Evolutionary conservation across 148 eudicot genomes (phyloP).

Genomic region (Mesembryanthemum crystallinum): DNA sequence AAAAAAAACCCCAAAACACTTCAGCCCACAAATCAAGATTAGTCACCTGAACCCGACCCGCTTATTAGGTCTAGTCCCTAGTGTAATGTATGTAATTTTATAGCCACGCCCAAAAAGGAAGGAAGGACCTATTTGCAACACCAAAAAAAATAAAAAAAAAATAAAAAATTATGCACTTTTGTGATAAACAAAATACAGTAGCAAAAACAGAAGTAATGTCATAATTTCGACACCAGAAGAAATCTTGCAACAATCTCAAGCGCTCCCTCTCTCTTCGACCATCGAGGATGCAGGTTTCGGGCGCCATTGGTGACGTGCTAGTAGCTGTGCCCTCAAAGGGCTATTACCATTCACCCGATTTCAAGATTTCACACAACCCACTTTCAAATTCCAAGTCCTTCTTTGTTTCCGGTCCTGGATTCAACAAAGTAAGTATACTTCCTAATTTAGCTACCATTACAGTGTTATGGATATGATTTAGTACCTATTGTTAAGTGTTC

Average conservation of each 20-base stretch:
- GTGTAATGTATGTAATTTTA: too few relatives aligned
- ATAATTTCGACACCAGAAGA: not conserved
- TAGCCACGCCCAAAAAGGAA: too few relatives aligned
- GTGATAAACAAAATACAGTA: too few relatives aligned
- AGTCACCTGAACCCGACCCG: too few relatives aligned
- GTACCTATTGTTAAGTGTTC: not conserved
- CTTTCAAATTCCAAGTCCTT: slow-evolving; percentile 30
- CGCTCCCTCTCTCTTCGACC: not conserved
- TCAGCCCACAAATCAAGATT: too few relatives aligned
- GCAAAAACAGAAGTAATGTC: too few relatives aligned
- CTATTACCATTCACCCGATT: slow-evolving; percentile 36
- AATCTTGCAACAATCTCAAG: not conserved
- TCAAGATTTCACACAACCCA: slow-evolving; percentile 25
- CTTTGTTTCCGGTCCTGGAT: slow-evolving; percentile 12
- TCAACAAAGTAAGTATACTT: slow-evolving; percentile 31
- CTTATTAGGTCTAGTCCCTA: too few relatives aligned
- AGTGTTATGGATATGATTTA: slow-evolving; percentile 11
- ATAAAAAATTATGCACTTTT: too few relatives aligned
- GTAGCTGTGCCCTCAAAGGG: slow-evolving; percentile 37
- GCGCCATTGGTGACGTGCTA: slow-evolving; percentile 46
- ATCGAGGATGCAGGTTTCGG: slow-evolving; percentile 44
- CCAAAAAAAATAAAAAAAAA: too few relatives aligned
- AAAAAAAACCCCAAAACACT: too few relatives aligned
- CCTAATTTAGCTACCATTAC: slow-evolving; percentile 11
- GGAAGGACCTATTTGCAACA: too few relatives aligned